Evolutionary conservation across 306 rosid species (phyloP).

Genomic region (Inga oerstediana): DNA sequence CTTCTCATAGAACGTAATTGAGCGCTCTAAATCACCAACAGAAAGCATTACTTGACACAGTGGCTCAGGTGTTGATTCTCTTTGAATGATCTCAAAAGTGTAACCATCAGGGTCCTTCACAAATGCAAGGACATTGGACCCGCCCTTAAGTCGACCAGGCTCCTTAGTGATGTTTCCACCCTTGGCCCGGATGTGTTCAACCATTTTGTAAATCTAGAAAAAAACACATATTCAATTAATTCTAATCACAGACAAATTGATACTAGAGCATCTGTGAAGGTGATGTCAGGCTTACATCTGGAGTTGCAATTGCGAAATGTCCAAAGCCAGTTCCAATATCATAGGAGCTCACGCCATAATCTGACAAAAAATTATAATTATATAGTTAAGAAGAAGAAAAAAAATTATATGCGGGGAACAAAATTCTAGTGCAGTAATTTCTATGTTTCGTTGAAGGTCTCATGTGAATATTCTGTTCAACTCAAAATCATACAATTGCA

Average conservation of each 20-base stretch:
- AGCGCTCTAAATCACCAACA: constrained; percentile 86
- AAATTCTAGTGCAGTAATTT: background rate
- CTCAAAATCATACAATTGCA: background rate
- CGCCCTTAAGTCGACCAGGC: constrained; percentile 93
- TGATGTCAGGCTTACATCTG: constrained; percentile 63
- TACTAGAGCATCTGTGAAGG: constrained; percentile 2
- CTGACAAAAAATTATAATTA: constrained; percentile 41
- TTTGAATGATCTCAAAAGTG: constrained; percentile 76
- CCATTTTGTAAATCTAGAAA: constrained; percentile 76
- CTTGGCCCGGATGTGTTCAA: constrained; percentile 68
- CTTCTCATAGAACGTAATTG: constrained; percentile 92
- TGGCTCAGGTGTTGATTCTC: constrained; percentile 82
- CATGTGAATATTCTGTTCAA: background rate
- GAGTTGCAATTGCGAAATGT: constrained; percentile 85
- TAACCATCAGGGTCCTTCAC: constrained; percentile 98
- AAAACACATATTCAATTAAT: constrained; percentile 25
- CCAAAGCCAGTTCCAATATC: constrained; percentile 97
- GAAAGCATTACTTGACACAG: constrained; percentile 97
- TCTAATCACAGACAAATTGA: constrained; percentile 25
- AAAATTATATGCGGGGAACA: background rate
- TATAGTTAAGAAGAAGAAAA: background rate
- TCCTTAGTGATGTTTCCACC: constrained; percentile 84
- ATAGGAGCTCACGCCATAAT: constrained; percentile 80
- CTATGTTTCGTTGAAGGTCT: background rate
- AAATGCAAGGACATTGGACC: constrained; percentile 68